A percentile compares a stretch with the other conserved stretches of the same genome.
Evolutionary conservation across 2,329 filamentous ascomycete species (phyloP).

Genomic region (Fusarium palustre): DNA sequence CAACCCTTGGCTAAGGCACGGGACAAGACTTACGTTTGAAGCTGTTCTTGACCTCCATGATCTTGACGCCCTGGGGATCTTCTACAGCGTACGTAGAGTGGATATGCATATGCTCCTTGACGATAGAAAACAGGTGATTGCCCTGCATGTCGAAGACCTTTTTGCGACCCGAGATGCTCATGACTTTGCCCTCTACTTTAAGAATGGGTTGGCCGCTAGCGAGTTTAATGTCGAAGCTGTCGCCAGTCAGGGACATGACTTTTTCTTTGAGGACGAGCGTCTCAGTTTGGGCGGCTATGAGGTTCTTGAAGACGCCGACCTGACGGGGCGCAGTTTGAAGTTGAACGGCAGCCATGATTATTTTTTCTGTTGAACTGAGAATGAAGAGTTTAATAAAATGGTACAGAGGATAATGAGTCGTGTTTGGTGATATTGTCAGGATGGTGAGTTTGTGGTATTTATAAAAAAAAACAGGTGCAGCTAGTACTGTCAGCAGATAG

Average conservation of each 20-base stretch:
- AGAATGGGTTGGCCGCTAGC: constrained; percentile 65
- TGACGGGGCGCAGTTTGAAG: constrained; percentile 49
- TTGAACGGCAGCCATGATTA: constrained; percentile 32
- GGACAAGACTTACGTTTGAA: constrained; percentile 59
- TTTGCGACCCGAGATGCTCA: constrained; percentile 67
- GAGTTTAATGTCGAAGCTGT: constrained; percentile 72
- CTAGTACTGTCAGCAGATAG: not conserved
- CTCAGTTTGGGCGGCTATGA: constrained; percentile 55
- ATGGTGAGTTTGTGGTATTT: not conserved
- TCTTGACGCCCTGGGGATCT: constrained; percentile 57
- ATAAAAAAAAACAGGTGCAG: not conserved
- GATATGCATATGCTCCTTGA: constrained; percentile 63
- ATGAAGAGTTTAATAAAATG: not conserved
- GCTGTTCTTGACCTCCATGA: constrained; percentile 68
- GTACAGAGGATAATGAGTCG: not conserved
- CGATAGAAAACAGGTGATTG: constrained; percentile 68
- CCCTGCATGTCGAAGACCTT: constrained; percentile 64
- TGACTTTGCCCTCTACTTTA: constrained; percentile 66
- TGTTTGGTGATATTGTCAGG: not conserved
- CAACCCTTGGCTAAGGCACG: no score
- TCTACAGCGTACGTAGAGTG: constrained; percentile 65
- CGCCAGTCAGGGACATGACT: constrained; percentile 69
- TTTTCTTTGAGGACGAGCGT: constrained; percentile 71
- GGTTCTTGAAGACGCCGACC: constrained; percentile 56
- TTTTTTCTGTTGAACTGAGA: not conserved